Evolutionary conservation across 805 yeast genomes (phyloP).

Genomic region (Wickerhamia fluorescens): DNA sequence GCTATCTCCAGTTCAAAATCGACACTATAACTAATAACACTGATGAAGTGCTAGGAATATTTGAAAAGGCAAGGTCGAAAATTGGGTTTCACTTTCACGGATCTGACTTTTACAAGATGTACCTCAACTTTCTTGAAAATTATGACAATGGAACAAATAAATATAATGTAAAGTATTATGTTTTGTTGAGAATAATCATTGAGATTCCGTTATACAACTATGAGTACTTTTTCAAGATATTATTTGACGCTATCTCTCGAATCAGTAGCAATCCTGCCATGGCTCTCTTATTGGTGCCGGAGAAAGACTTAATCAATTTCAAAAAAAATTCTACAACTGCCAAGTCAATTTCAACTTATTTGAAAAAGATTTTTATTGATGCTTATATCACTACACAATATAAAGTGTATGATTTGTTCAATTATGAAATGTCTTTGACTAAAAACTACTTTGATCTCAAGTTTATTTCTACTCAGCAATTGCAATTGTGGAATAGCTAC

Average conservation of each 20-base stretch:
- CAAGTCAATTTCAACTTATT: constrained; percentile 25
- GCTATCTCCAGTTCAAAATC: constrained; percentile 37
- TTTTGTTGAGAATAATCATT: constrained; percentile 40
- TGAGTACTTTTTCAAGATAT: constrained; percentile 37
- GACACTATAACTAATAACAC: constrained; percentile 22
- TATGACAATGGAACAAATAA: constrained; percentile 16
- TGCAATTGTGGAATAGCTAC: constrained; percentile 54
- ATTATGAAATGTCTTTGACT: constrained; percentile 36
- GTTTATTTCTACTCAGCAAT: constrained; percentile 35
- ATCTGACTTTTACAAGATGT: constrained; percentile 45
- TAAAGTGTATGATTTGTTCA: constrained; percentile 41
- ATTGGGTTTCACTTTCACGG: constrained; percentile 50
- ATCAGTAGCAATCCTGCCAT: constrained; percentile 2
- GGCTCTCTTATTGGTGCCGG: constrained; percentile 11
- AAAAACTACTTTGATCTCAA: constrained; percentile 32
- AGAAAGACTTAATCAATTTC: constrained; percentile 9
- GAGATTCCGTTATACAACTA: constrained; percentile 55
- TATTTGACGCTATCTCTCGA: constrained; percentile 28
- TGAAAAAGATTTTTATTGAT: constrained; percentile 46
- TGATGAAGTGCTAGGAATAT: constrained; percentile 24
- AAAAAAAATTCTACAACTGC: constrained; percentile 10
- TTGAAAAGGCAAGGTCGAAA: constrained; percentile 40
- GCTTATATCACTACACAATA: constrained; percentile 50
- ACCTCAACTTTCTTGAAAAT: constrained; percentile 35
- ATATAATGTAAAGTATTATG: constrained; percentile 27